A percentile compares a stretch with the other conserved stretches of the same genome.
These are phyloP conservation scores for Rhodotorula paludigena DNA, from an alignment of 768 basidiomycete species.

Conservation along the genomic window DNA sequence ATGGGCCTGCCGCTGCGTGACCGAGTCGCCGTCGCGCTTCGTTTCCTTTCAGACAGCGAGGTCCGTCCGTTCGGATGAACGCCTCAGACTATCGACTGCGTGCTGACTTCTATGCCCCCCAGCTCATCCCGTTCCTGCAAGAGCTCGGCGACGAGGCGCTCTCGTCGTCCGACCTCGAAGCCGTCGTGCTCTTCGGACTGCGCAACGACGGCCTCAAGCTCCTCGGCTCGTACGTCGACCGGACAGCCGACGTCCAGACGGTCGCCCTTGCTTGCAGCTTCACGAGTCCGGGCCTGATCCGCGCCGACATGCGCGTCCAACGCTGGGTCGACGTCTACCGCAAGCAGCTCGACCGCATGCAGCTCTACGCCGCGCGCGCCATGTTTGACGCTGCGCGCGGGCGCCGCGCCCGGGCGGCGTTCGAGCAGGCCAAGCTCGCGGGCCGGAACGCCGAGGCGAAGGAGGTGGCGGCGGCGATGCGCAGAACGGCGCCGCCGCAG, in stretches of 20 bases:
- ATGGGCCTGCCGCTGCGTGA: conserved; percentile 34
- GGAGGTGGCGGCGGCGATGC: conserved; percentile 25
- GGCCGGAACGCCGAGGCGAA: conserved; percentile 28
- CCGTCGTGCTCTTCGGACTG: conserved; percentile 38
- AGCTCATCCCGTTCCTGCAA: conserved; percentile 36
- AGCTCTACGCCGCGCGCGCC: conserved; percentile 29
- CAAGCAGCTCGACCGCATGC: conserved; percentile 19
- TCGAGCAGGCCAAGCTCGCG: conserved; percentile 30
- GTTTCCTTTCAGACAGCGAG: conserved; percentile 32
- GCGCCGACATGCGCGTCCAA: conserved; percentile 21
- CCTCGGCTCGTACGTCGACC: conserved; percentile 31
- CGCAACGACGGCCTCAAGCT: conserved; percentile 36
- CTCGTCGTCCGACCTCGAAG: conserved; percentile 29
- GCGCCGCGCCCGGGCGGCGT: conserved; percentile 7
- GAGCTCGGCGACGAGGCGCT: conserved; percentile 31
- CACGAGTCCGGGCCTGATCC: conserved; percentile 35
- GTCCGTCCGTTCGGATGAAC: neutral
- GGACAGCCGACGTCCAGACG: conserved; percentile 34
- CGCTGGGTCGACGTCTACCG: conserved; percentile 40
- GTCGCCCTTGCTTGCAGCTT: conserved; percentile 35
- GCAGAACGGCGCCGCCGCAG: conserved; percentile 25
- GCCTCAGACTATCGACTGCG: too few relatives aligned
- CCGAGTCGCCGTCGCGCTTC: conserved; percentile 31
- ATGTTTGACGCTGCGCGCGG: conserved; percentile 31
- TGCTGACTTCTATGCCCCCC: neutral